These are phyloP conservation scores for Symbiodinium pilosum DNA, from an alignment of 73 alveolate species.

Conservation along the genomic window DNA sequence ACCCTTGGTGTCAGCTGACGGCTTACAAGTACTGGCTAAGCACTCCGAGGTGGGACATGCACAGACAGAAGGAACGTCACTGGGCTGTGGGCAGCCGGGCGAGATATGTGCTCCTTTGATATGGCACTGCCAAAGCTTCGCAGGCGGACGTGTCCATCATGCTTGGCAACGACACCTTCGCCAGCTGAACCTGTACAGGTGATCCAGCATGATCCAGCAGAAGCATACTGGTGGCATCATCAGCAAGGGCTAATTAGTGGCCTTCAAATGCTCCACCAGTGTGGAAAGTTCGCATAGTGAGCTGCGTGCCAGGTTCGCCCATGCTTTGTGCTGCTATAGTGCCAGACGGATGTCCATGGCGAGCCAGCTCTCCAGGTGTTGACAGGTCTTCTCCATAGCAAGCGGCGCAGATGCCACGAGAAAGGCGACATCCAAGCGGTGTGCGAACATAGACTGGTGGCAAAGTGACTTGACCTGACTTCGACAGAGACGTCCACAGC, in stretches of 20 bases:
- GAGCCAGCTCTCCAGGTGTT: conserved; percentile 18
- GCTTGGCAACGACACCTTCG: conserved; percentile 53
- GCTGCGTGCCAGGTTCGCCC: conserved; percentile 94
- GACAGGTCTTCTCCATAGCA: conserved; percentile 78
- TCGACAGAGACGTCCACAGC: not conserved
- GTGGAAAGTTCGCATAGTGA: conserved; percentile 94
- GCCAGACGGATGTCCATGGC: conserved; percentile 31
- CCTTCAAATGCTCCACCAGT: conserved; percentile 88
- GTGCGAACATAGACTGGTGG: conserved; percentile 47
- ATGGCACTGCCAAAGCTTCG: not conserved
- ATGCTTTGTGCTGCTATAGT: conserved; percentile 72
- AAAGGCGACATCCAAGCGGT: conserved; percentile 42
- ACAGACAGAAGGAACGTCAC: not conserved
- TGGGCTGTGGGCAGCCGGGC: not conserved
- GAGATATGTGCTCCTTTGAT: not conserved
- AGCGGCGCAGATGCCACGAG: conserved; percentile 49
- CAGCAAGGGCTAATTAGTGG: not conserved
- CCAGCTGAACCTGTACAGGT: conserved; percentile 55
- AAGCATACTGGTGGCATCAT: not conserved
- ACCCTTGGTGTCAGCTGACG: not conserved
- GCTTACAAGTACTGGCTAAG: not conserved
- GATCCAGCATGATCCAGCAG: too few relatives aligned
- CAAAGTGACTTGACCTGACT: not conserved
- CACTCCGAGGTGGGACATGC: not conserved
- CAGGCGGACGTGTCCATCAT: conserved; percentile 20